Evolutionary conservation across 352 stramenopile genomes (phyloP).

Genomic region (Phytophthora pluvialis): DNA sequence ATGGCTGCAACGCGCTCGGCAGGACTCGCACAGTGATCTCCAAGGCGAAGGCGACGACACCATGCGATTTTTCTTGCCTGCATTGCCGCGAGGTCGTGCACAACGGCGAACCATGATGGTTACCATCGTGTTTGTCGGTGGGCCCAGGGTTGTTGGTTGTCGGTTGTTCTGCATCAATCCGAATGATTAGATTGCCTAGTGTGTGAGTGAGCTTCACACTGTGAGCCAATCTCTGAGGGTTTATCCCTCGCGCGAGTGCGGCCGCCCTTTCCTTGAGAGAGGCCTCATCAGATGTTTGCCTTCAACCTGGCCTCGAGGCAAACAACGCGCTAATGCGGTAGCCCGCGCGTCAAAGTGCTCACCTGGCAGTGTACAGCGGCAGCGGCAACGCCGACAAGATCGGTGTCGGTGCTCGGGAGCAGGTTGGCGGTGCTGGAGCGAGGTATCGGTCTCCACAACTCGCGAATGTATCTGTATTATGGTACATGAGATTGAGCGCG

Average conservation of each 20-base stretch:
- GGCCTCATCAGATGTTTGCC: constrained; percentile 22
- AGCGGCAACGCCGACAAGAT: not conserved
- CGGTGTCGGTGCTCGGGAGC: too few relatives aligned
- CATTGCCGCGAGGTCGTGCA: not conserved
- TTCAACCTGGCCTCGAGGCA: constrained; percentile 6
- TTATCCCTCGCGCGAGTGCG: not conserved
- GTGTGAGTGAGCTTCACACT: not conserved
- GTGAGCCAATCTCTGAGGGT: not conserved
- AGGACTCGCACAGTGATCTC: not conserved
- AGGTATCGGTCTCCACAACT: not conserved
- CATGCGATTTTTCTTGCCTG: constrained; percentile 8
- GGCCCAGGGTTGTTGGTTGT: not conserved
- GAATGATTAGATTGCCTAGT: constrained; percentile 9
- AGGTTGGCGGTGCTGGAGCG: too few relatives aligned
- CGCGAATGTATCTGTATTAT: not conserved
- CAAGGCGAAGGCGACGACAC: not conserved
- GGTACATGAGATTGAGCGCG: constrained; percentile 14
- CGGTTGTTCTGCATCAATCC: constrained; percentile 7
- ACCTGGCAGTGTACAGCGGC: not conserved
- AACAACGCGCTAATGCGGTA: not conserved
- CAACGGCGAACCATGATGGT: not conserved
- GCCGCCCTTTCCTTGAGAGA: constrained; percentile 13
- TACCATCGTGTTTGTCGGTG: not conserved
- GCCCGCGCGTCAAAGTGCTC: not conserved
- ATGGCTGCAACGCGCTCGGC: not conserved